Base-by-base conservation (phyloP, 352 stramenopile genomes). In the Phytophthora aleatoria region DNA sequence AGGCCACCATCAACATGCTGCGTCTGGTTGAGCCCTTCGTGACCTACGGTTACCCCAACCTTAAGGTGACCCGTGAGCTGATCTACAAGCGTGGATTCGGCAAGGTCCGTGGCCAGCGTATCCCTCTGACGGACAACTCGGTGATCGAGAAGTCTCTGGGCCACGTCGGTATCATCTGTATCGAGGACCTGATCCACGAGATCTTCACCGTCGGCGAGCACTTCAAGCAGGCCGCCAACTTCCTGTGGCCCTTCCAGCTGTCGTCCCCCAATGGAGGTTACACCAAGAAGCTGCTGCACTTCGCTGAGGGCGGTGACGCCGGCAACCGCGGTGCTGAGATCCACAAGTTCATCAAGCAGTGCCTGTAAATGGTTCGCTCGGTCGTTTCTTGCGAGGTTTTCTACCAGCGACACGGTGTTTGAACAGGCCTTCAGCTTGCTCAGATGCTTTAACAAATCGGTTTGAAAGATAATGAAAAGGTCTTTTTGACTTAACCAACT, bases 21-120 rank as follows among this genome's bases (percentile, higher is more conserved):
- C 94, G 96, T 73, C 89, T 99, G 27, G 97, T 99, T 13, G 97
- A 99, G 79, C 97, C 97, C 10, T 99, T 99, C 79, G 94, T 99
- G 48, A 98, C 97, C 26, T 99, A 99, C 82, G 98, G 98, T 44
- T 97, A 98, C 83, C 98, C 98, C 30, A 98, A 97, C 71, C 90
- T 99, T n/a, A 98, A 99, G 76, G 97, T 97, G 57, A 94, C 98
- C 47, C 87, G 97, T 61, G 96, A 99, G 84, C 85, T 99, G 24
- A 97, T 99, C 74, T 99, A 99, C 93, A 99, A 99, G 96, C 93
- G 98, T 79, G 98, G 98, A 72, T 99, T 98, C 76, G 98, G 96
- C 75, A 99, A 99, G 92, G 86, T 99, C 56, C 91, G 97, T 71
- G 98, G 97, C 87, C 94, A 99, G 83, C 95, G 96, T 69, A 98